A percentile compares a stretch with the other conserved stretches of the same genome.
phyloP scores from a whole-genome alignment of 2,329 filamentous ascomycete genomes.

The Tricladium varicosporioides region DNA sequence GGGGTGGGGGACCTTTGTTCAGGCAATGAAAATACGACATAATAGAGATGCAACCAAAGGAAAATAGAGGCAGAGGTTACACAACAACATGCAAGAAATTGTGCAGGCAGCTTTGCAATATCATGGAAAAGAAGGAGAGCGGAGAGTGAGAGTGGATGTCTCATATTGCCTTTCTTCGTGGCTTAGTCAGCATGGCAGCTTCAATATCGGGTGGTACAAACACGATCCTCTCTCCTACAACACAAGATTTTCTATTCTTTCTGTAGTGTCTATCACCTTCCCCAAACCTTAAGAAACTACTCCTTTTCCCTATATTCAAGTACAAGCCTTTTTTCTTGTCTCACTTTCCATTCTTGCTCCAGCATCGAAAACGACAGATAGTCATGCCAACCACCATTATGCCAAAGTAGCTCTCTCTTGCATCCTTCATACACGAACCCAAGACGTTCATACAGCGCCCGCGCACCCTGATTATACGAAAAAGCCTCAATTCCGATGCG shows the following conservation, averaged over 20 bases:
- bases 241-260: too few species aligned
- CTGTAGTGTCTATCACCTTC: too few species aligned
- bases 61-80: too few species aligned
- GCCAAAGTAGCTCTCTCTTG: slow-evolving; percentile 36
- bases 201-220: too few species aligned
- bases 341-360: slow-evolving; percentile 33
- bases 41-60: too few species aligned
- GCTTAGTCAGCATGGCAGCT: too few species aligned
- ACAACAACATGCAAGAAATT: too few species aligned
- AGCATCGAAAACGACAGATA: slow-evolving; percentile 35
- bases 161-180: too few species aligned
- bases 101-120: too few species aligned
- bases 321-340: neutral
- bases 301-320: neutral
- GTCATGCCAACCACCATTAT: slow-evolving; percentile 37
- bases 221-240: too few species aligned
- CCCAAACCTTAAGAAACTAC: neutral
- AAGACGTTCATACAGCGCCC: slow-evolving; percentile 34
- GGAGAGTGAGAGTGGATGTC: too few species aligned
- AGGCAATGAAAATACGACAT: neutral
- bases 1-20: neutral
- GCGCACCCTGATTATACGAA: slow-evolving; percentile 35
- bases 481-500: slow-evolving; percentile 35
- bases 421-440: slow-evolving; percentile 38
- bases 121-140: too few species aligned